Percentiles rank a stretch among this genome's conserved stretches.
phyloP scores from a whole-genome alignment of 163 green algal species.

The Scenedesmus sp. region DNA sequence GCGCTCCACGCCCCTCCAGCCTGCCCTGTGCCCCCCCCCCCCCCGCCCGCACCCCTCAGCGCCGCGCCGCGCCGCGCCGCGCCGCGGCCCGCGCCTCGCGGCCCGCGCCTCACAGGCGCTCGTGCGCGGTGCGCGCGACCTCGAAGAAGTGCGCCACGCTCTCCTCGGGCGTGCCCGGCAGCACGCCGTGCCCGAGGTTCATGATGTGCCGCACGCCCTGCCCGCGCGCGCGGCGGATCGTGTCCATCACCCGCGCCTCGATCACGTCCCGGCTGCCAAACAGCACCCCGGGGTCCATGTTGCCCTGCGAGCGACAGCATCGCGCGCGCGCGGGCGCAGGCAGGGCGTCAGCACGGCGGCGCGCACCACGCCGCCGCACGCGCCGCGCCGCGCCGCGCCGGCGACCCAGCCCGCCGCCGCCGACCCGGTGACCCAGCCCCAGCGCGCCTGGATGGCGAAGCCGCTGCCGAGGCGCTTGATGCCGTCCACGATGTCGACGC shows the following conservation, averaged over 20 bases:
- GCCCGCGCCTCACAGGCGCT: constrained; percentile 55
- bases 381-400: no score
- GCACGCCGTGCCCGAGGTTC: constrained; percentile 96
- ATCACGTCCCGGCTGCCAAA: constrained; percentile 89
- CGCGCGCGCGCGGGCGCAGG: no score
- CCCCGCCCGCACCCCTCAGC: no score
- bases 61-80: background rate
- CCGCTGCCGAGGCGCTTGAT: constrained; percentile 81
- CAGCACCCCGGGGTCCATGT: constrained; percentile 95
- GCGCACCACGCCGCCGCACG: no score
- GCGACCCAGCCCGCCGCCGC: no score
- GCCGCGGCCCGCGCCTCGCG: background rate
- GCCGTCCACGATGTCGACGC: constrained; percentile 80
- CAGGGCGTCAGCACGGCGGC: no score
- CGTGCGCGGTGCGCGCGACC: constrained; percentile 69
- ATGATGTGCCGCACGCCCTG: constrained; percentile 88
- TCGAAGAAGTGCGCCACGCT: constrained; percentile 94
- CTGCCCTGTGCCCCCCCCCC: no score
- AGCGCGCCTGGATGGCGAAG: constrained; percentile 84
- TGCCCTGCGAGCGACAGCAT: constrained; percentile 86
- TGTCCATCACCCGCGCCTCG: constrained; percentile 81
- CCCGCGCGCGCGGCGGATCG: constrained; percentile 67
- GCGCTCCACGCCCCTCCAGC: no score
- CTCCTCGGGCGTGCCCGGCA: constrained; percentile 91
- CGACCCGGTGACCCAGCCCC: no score